Base-by-base conservation (phyloP, 345 rosid genomes). In the Hypericum androsaemum region DNA sequence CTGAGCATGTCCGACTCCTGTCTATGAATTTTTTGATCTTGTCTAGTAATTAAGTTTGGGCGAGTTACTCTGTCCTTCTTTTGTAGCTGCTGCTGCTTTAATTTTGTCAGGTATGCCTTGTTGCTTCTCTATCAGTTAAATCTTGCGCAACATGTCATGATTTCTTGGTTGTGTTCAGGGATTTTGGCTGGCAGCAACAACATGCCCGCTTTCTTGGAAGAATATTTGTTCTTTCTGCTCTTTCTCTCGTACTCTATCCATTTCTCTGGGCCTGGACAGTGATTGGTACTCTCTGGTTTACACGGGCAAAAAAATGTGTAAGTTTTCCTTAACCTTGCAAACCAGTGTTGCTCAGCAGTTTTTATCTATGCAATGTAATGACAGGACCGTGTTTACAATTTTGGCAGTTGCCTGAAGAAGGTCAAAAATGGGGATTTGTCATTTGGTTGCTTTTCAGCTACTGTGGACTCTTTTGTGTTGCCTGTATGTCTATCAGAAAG, bases 181-280 rank as follows among this genome's bases (percentile, higher is more conserved):
- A 94, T 74, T 80, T 86, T 65, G 99, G 99, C 53, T 72, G 88
- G 80, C 99, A 94, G 78, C 99, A 94, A 77, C 75, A 94, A 54
- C 74, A 86, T 71, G 89, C 81, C 56, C 84, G 89, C 66, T 90
- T 87, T 70, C 78, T 87, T 72, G 96, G 98, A 57, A 77, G 98
- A 71, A 64, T 90, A 54, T 89, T 76, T 32, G 92, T 90, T 47
- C 77, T 90, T 37, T 90, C 95, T 39, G 48, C 82, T 43, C 70
- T 90, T 32, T 79, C 89, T 10, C 73, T 90, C 46, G 62, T 87
- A 22, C 79, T 90, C 17, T 90, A 87, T 72, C 98, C 98, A 8
- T 90, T 84, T 75, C 78, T 87, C 48, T 90, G 95, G 96, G 87
- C 80, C 36, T 90, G 98, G 98, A 90, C 98, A 61, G 63, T 94